Evolutionary conservation across 2,329 filamentous ascomycete species (phyloP), one percentile per base, ranked within the genome.

Genomic region (Fusarium coicis): DNA sequence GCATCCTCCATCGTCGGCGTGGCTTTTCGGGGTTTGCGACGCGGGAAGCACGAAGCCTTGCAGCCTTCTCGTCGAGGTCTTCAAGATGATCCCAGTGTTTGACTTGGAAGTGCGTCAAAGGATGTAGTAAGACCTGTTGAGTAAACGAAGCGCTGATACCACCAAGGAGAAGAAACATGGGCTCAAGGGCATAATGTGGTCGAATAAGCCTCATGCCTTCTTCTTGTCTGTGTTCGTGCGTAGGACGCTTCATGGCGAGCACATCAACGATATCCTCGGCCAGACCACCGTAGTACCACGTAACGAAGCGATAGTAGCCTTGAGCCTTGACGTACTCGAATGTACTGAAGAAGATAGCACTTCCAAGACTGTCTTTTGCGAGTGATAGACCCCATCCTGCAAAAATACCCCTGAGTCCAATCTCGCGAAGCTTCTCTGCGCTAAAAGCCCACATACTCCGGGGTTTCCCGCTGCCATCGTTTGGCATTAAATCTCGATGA

Each of bases 291-390:
- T 95, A 95, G 79, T 91, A 93, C 84, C 88, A 90, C 19, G 87
- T 88, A 37, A 95, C 88, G 77, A 93, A 95, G 49, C 84, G 84
- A 80, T 94, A 94, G 81, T 93, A 85, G 18, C 87, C 86, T 79
- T 95, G 93, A 16, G 90, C 91, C 79, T 95, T 95, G 77, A 94
- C 84, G 53, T 90, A 93, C 81, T 95, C 93, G 72, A 95, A 95
- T 0, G 88, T 89, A 75, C 88, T 89, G 81, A 95, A 95, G 85
- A 94, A 94, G 23, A 93, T 81, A 40, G 90, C 92, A 59, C 88
- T 90, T 18, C 92, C 92, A 10, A 93, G 80, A 34, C 90, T 89
- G 77, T 94, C 92, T 76, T 94, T 93, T 47, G 90, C 77, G 44
- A 94, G 87, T 0, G 89, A 91, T 4, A 95, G 81, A 0, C 88